A percentile compares a stretch with the other conserved stretches of the same genome.
These are phyloP conservation scores for Candida sphagnicola DNA, from an alignment of 805 yeast genomes.

Conservation along the genomic window DNA sequence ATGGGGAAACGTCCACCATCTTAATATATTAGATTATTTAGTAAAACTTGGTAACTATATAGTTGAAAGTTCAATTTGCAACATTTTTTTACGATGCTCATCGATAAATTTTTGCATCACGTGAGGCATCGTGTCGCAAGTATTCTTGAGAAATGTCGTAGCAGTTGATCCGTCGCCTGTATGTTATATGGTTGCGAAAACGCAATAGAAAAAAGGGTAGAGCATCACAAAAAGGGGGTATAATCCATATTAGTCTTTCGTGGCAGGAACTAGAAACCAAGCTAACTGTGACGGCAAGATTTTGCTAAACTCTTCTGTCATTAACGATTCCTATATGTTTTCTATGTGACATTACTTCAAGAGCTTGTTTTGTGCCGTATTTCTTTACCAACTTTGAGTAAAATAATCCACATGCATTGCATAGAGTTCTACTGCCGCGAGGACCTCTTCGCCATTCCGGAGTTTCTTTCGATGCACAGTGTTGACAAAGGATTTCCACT, in stretches of 20 bases:
- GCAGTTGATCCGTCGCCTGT: no score
- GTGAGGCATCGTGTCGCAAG: neutral
- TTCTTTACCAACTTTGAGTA: conserved; percentile 57
- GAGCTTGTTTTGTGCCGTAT: conserved; percentile 41
- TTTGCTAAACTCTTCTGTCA: conserved; percentile 18
- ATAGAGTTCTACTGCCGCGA: conserved; percentile 71
- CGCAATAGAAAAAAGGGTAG: no score
- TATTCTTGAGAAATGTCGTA: neutral
- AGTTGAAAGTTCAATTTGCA: neutral
- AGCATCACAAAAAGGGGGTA: no score
- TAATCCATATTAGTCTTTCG: neutral
- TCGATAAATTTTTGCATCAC: conserved; percentile 4
- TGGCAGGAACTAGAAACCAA: no score
- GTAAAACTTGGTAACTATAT: neutral
- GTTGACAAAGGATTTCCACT: conserved; percentile 27
- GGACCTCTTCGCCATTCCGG: conserved; percentile 97
- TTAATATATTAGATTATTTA: neutral
- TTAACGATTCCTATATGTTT: conserved; percentile 14
- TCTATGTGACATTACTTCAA: conserved; percentile 23
- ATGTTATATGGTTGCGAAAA: no score
- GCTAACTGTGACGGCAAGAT: no score
- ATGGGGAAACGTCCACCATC: conserved; percentile 11
- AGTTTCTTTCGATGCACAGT: conserved; percentile 70
- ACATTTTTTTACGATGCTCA: conserved; percentile 4
- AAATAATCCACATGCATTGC: conserved; percentile 90